Base-by-base conservation (phyloP, 768 basidiomycete genomes). In the Calocybe cyanea region DNA sequence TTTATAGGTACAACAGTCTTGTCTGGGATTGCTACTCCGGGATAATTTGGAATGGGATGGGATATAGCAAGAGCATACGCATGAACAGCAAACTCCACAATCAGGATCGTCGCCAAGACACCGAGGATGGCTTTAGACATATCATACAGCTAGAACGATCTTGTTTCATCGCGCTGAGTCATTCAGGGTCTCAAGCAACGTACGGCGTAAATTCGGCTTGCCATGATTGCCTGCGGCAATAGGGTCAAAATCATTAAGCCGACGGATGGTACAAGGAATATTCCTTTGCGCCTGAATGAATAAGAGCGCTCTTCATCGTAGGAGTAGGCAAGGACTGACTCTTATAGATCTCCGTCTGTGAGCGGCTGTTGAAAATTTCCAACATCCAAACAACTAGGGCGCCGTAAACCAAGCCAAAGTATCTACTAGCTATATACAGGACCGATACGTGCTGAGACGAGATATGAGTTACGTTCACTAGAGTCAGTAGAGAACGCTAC, bases 201-300 rank as follows among this genome's bases (percentile, higher is more conserved):
- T n/a, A 59, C 60, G 30, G 56, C 58, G 43, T 55, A 59, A 25
- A 61, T 58, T 17, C 58, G 53, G 38, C 48, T 50, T 10, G 58
- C 60, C 38, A 61, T 41, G 14, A 61, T 59, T n/a, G 57, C 35
- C 37, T 62, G 60, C 10, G 60, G 58, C 14, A 62, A 32, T 14
- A 57, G 46, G 18, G 58, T 59, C 4, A 55, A 59, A 2, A 62
- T 57, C 1, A 62, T 38, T 20, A 57, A 53, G 7, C 60, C 55
- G 4, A 62, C 57, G 8, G 60, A 58, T 43, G 57, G 48, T 41
- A 52, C 57, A 17, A 25, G 49, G 42, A 49, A 59, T 20, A 59
- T 50, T 28, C 51, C 58, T 62, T 25, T 15, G 39, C 17, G 1
- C 0, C 7, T 32, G 13, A 19, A 6, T n/a, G 5, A 38, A 44